Base-by-base conservation (phyloP, 163 green algal genomes). In the Volvox carteri region DNA sequence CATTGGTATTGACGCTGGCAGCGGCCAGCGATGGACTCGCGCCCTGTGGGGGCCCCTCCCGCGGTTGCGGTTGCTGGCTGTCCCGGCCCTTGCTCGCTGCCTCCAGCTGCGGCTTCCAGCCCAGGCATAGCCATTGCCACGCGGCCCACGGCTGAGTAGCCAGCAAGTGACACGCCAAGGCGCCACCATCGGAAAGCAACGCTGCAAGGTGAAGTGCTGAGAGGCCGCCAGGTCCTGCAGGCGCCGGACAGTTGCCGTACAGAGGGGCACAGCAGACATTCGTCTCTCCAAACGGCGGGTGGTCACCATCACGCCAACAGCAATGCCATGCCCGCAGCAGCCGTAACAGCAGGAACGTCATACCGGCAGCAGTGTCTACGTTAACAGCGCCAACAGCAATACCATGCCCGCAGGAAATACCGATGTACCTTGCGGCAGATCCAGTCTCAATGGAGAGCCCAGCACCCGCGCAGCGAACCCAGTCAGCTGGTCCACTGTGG, bases 111-210 rank as follows among this genome's bases (percentile, higher is more conserved):
- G 28, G 21, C 74, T 62, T 46, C 81, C 81, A 87, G 23, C 81
- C 81, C 19, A 79, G 35, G 65, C 46, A 68, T n/a, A 87, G 33
- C 65, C 65, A 87, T 28, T n/a, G 48, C 81, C 81, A 87, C 21
- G 81, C 81, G 21, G 81, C 81, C 81, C 81, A 87, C 23, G 81
- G 65, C 67, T 80, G 65, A 6, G 65, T 48, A 46, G 33, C 7
- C n/a, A 87, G 4, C 41, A 87, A 44, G 65, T 79, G 65, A 33
- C 46, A 14, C 9, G 84, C 84, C 84, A 89, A 12, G 42, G 52
- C 68, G 84, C 84, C 84, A 37, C 84, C 52, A 39, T 89, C 84
- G 39, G 70, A 68, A 50, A 89, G 84, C 70, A 78, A 37, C 50
- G 84, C 84, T 1, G 84, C 72, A 50, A 89, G 37, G 68, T 89